Evolutionary conservation across 306 rosid genomes (phyloP), one percentile per base, ranked within the genome.

Genomic region (Sicyos baderoa): DNA sequence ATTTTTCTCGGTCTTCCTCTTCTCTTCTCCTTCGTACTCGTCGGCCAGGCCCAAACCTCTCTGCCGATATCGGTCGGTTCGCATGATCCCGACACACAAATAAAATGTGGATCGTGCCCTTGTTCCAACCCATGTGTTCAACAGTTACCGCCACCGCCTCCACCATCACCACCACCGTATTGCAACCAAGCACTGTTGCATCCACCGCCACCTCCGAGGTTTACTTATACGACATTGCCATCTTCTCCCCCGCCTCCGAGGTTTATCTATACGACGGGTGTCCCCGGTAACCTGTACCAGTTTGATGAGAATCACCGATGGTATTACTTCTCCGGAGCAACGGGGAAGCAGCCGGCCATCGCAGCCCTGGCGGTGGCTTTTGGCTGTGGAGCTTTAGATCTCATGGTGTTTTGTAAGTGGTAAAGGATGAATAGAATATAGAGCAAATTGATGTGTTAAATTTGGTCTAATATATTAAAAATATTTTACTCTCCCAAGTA

Each of bases 61-160:
- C 25, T 80, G 72, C 52, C 75, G 25, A 68, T 19, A 72, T 14
- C 57, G 32, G 16, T 25, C 3, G 50, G 37, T 32, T 45, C 53
- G 42, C 79, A 54, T 4, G 76, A 82, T 63, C 14, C 75, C 56
- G 32, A 79, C 52, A 49, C 77, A 0, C 88, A 79, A 56, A 77
- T 93, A 23, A 93, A 88, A 61, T 93, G 98, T 71, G 97, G 91
- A 63, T 62, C 93, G 29, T 89, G 95, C 77, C 93, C 91, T 77
- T 92, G 96, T 72, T 76, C 72, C 14, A 74, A 76, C 59, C 81
- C 93, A 8, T 93, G 96, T 22, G 65, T 27, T 14, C 85, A 82
- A 5, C 63, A 79, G 52, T 77, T 57, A 68, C 70, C 82, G 64
- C 72, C 82, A 65, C 72, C 84, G 0, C 80, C 80, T 2, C 77